phyloP scores from a whole-genome alignment of 2,329 filamentous ascomycete species.

The Fusarium sp. region DNA sequence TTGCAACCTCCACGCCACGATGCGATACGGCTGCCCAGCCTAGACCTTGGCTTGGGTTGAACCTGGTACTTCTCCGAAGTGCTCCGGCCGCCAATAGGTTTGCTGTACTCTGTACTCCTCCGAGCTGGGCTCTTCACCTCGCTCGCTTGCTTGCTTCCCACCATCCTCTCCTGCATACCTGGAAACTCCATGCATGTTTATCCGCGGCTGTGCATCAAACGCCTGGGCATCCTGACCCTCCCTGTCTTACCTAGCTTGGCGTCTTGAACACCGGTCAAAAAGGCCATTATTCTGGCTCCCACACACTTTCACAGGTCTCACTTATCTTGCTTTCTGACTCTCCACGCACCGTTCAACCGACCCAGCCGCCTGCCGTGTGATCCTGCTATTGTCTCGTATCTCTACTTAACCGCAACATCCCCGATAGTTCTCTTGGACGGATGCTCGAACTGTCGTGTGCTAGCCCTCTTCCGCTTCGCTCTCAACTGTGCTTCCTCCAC shows the following conservation, averaged over 20 bases:
- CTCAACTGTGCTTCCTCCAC: conserved; percentile 17
- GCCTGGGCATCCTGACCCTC: conserved; percentile 37
- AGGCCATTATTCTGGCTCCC: conserved; percentile 31
- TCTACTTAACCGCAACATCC: conserved; percentile 24
- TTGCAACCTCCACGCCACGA: conserved; percentile 41
- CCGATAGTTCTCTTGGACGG: conserved; percentile 26
- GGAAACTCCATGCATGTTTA: conserved; percentile 38
- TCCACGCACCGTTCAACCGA: conserved; percentile 18
- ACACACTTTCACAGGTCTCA: conserved; percentile 25
- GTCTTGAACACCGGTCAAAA: conserved; percentile 24
- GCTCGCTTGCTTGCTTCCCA: conserved; percentile 30
- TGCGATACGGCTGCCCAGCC: conserved; percentile 35
- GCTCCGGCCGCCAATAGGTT: conserved; percentile 8
- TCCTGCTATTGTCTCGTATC: conserved; percentile 13
- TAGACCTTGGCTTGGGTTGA: conserved; percentile 29
- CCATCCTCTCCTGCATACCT: conserved; percentile 35
- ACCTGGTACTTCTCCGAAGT: conserved; percentile 34
- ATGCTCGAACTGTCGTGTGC: conserved; percentile 37
- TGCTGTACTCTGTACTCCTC: conserved; percentile 27
- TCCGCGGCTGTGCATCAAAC: conserved; percentile 40
- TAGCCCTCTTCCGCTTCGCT: conserved; percentile 30
- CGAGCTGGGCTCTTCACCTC: conserved; percentile 15
- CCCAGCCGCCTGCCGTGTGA: conserved; percentile 29
- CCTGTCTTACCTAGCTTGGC: conserved; percentile 38
- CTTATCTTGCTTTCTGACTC: conserved; percentile 27